phyloP scores from a whole-genome alignment of 352 stramenopile species.

The Pythium plurisporium region DNA sequence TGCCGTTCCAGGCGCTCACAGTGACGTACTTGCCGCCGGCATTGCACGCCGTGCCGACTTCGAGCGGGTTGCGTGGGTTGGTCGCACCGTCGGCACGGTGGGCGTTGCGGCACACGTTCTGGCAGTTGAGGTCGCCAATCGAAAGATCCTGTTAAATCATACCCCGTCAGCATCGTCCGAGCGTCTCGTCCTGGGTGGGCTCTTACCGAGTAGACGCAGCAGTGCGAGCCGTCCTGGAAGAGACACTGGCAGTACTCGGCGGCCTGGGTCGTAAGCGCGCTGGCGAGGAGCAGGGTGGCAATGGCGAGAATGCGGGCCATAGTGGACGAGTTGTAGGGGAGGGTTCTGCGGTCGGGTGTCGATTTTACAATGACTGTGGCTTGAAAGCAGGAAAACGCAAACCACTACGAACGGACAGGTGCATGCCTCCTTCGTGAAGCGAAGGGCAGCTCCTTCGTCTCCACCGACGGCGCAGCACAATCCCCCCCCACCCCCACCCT shows the following conservation, averaged over 20 bases:
- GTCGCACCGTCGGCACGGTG: neutral
- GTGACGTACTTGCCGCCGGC: neutral
- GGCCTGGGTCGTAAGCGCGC: neutral
- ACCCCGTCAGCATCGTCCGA: neutral
- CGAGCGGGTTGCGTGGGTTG: neutral
- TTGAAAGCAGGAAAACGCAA: too few species aligned
- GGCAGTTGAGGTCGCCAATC: neutral
- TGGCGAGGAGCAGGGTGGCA: neutral
- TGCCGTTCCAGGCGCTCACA: neutral
- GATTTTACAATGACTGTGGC: neutral
- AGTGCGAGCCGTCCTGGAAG: conserved; percentile 5
- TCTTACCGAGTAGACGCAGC: neutral
- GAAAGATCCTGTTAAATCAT: neutral
- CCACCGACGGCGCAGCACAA: too few species aligned
- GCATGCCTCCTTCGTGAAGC: neutral
- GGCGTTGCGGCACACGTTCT: neutral
- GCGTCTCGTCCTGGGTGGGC: neutral
- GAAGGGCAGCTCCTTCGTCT: too few species aligned
- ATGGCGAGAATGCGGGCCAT: conserved; percentile 2
- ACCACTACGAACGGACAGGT: neutral
- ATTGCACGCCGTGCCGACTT: neutral
- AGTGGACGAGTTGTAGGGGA: neutral
- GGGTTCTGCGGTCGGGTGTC: neutral
- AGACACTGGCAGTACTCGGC: neutral
- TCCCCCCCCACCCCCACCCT: too few species aligned